Evolutionary conservation across 345 rosid genomes (phyloP), one percentile per base, ranked within the genome.

Genomic region (Salix viminalis): DNA sequence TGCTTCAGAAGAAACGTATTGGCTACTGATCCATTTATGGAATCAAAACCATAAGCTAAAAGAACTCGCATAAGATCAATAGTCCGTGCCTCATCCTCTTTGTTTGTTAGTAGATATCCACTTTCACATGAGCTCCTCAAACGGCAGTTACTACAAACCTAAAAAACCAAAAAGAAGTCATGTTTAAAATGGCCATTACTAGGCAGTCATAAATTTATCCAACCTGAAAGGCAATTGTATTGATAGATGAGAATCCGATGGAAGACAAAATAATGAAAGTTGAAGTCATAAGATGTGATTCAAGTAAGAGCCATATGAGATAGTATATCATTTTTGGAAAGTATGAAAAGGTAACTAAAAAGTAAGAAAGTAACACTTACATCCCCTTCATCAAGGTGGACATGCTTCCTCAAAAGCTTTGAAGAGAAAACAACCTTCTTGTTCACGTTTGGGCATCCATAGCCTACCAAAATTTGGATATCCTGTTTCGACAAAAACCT

Each of bases 331-430:
- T 23, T n/a, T 3, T 58, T 58, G 24, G 4, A 58, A 58, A 58
- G 26, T 58, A 10, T 23, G 64, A 58, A 67, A 24, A 42, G 50
- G 46, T n/a, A 39, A 65, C 23, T 19, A 34, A 39, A 4, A 68
- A 41, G 54, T 39, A 42, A 67, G 67, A 56, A 80, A 62, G 36
- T 19, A 80, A 73, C 69, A 81, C 97, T 87, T 83, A 96, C 98
- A 90, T 96, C 98, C 84, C 99, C 98, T 96, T 96, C 99, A 80
- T 96, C 95, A 26, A 96, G 91, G 88, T 91, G 99, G 58, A 84
- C 92, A 82, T 84, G 95, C 88, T 96, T 96, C 86, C 99, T 88
- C 80, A 94, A 75, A 50, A 94, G 85, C 72, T 96, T 94, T 11
- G 94, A 92, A 2, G 98, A 94, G 86, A 92, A 90, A 69, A 88